Base-by-base conservation (phyloP, 73 alveolate species). In the Urostyla sp. region DNA sequence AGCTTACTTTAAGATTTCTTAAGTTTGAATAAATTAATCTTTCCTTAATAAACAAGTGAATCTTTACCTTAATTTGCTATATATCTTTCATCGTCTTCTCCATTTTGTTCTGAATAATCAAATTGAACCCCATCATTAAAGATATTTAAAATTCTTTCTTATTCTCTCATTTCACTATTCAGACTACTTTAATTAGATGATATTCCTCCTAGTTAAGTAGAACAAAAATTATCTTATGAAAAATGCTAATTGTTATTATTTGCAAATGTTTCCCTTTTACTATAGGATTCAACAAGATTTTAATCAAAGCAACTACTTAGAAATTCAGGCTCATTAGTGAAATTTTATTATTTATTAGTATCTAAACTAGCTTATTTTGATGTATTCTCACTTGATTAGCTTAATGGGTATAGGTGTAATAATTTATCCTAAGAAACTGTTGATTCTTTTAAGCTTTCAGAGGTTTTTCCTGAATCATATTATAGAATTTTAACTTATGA, bases 21-120 rank as follows among this genome's bases (percentile, higher is more conserved):
- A 10, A 63, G 79, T 23, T 63, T 63, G 60, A 63, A 63, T 8
- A 63, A 32, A 63, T 63, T 63, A 3, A 63, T 40, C 28, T 40
- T 63, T 1, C 79, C 60, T 34, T 59, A 16, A 35, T 30, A 34
- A 6, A 27, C 27, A 59, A 11, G 4, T 8, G 31, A 18, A 7
- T 59, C 2, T 4, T 10, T 34, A 31, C 37, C 15, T 27, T 27
- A 15, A 35, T 55, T 59, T 8, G 31, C 56, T 27, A 55, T 59
- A 18, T 35, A 20, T 4, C 57, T 31, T 27, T 2, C 6, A 5
- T 59, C 7, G 5, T 11, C 32, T 6, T 18, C 2, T 8, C 30
- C 4, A 21, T 55, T 13, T 26, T 11, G 51, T 11, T 40, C 51
- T 11, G 51, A 40, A 15, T 10, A 40, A 11, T n/a, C 21, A 50